Evolutionary conservation across 139 green algal species (phyloP).

Genomic region (Spirogloea muscicola): DNA sequence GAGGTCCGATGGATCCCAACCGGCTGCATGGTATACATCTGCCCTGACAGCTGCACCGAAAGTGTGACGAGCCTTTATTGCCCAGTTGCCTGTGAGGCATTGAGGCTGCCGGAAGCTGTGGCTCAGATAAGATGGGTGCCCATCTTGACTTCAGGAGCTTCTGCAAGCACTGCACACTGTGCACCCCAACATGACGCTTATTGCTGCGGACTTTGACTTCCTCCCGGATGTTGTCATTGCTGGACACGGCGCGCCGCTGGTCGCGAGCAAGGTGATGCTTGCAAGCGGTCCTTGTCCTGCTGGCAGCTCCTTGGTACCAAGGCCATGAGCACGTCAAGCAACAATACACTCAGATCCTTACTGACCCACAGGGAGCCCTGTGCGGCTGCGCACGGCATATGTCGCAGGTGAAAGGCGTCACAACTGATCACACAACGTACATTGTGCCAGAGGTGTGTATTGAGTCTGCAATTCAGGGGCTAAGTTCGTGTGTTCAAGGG

Average conservation of each 20-base stretch:
- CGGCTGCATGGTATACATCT: conserved; percentile 9
- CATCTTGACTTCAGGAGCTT: conserved; percentile 54
- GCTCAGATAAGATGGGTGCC: too few relatives aligned
- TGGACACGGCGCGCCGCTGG: conserved; percentile 71
- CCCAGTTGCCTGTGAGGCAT: not conserved
- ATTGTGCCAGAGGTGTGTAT: conserved; percentile 47
- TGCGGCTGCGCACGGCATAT: too few relatives aligned
- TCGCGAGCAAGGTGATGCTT: conserved; percentile 64
- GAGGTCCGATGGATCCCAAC: conserved; percentile 10
- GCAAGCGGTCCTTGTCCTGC: not conserved
- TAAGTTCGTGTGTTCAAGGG: too few relatives aligned
- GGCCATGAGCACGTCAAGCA: too few relatives aligned
- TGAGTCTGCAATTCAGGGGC: too few relatives aligned
- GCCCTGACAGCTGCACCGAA: not conserved
- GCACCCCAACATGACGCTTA: conserved; percentile 66
- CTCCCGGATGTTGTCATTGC: conserved; percentile 71
- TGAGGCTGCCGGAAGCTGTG: too few relatives aligned
- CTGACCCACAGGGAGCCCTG: too few relatives aligned
- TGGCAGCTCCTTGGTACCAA: not conserved
- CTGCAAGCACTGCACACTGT: conserved; percentile 64
- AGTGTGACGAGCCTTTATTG: not conserved
- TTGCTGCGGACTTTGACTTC: conserved; percentile 77
- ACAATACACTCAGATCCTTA: too few relatives aligned
- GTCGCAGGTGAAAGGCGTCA: conserved; percentile 50
- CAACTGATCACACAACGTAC: conserved; percentile 55